phyloP scores from a whole-genome alignment of 345 rosid genomes.

The Eutrema heterophyllum region DNA sequence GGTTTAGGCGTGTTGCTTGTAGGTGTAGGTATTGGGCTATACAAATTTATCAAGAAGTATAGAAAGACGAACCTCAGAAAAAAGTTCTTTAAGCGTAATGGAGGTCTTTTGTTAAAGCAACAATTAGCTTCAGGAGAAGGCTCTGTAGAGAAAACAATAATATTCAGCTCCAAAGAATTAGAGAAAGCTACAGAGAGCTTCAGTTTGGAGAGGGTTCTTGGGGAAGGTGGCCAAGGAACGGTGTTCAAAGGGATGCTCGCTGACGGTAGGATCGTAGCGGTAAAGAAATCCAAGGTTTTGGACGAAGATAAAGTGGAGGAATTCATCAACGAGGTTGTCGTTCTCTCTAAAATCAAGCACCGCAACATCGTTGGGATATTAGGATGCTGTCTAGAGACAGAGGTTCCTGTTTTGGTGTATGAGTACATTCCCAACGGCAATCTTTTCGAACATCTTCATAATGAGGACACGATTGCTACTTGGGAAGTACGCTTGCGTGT shows the following conservation, averaged over 20 bases:
- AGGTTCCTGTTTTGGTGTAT: conserved; percentile 34
- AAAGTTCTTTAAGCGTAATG: neutral
- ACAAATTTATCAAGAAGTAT: neutral
- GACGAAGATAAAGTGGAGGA: neutral
- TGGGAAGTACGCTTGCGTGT: neutral
- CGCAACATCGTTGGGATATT: conserved; percentile 28
- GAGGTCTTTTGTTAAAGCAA: conserved; percentile 18
- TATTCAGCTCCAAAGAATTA: neutral
- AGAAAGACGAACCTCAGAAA: neutral
- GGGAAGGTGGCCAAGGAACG: conserved; percentile 13
- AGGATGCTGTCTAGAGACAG: conserved; percentile 38
- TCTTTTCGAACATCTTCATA: conserved; percentile 28
- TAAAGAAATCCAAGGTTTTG: neutral
- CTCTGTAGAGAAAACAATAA: neutral
- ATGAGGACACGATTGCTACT: neutral
- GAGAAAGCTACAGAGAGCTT: neutral
- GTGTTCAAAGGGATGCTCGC: neutral
- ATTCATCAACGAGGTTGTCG: conserved; percentile 32
- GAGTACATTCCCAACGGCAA: conserved; percentile 34
- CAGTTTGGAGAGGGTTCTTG: neutral
- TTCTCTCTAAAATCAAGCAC: conserved; percentile 34
- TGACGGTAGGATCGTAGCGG: neutral
- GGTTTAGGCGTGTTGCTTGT: neutral
- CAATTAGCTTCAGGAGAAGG: neutral
- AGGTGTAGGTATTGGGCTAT: neutral